Evolutionary conservation across 2,329 filamentous ascomycete genomes (phyloP).

Genomic region (Colletotrichum ledebouriae): DNA sequence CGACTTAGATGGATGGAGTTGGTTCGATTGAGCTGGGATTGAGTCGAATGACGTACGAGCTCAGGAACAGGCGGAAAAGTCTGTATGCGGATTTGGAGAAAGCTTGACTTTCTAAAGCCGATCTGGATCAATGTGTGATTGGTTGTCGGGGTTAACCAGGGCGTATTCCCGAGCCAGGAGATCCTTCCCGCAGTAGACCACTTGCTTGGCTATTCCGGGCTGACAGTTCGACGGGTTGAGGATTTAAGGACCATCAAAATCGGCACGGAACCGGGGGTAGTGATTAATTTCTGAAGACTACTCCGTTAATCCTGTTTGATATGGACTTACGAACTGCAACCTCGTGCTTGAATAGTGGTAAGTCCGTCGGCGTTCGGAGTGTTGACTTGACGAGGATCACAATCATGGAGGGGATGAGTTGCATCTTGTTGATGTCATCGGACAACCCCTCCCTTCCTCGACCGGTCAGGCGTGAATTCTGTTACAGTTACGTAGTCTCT

Average conservation of each 20-base stretch:
- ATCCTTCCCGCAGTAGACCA: neutral
- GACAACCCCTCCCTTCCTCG: neutral
- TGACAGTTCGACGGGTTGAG: neutral
- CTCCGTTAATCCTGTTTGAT: too few species aligned
- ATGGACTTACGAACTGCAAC: too few species aligned
- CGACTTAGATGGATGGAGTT: neutral
- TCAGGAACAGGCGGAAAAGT: too few species aligned
- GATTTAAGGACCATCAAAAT: too few species aligned
- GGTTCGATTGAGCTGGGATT: constrained; percentile 2
- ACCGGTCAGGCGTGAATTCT: neutral
- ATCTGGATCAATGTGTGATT: constrained; percentile 21
- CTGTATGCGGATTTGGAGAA: constrained; percentile 24
- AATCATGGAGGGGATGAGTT: constrained; percentile 1
- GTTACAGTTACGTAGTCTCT: too few species aligned
- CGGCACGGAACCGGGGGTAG: neutral
- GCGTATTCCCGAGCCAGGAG: constrained; percentile 19
- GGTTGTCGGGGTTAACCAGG: neutral
- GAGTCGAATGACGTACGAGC: too few species aligned
- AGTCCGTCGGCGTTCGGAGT: neutral
- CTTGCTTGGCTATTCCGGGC: neutral
- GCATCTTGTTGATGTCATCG: constrained; percentile 29
- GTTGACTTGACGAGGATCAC: neutral
- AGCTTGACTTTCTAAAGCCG: constrained; percentile 13
- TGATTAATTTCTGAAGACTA: too few species aligned
- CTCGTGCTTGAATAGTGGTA: too few species aligned